These are phyloP conservation scores for Xylaria bambusicola DNA, from an alignment of 495 filamentous ascomycete genomes.

Conservation along the genomic window DNA sequence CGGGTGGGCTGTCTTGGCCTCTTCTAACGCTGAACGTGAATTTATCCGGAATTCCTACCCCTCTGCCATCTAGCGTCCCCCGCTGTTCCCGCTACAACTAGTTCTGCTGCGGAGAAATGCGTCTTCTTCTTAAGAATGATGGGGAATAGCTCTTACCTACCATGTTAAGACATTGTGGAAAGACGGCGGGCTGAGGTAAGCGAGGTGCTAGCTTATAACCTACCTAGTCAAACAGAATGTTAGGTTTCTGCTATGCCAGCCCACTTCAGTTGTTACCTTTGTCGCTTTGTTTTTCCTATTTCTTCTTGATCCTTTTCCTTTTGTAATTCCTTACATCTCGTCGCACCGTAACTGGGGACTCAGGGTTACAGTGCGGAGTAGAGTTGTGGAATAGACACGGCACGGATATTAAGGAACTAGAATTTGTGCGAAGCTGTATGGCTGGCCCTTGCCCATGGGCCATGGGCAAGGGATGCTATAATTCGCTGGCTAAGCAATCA, in stretches of 20 bases:
- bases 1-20: constrained; percentile 5
- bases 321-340: neutral
- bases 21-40: neutral
- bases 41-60: constrained; percentile 12
- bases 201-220: too few species aligned
- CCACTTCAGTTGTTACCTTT: too few species aligned
- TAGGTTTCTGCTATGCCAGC: too few species aligned
- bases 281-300: too few species aligned
- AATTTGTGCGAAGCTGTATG: neutral
- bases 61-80: constrained; percentile 2
- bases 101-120: constrained; percentile 1
- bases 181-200: neutral
- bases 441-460: neutral
- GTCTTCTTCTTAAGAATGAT: neutral
- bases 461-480: neutral
- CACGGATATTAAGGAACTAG: constrained; percentile 16
- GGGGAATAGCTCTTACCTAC: too few species aligned
- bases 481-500: neutral
- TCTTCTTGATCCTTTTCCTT: neutral
- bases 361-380: constrained; percentile 17
- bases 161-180: too few species aligned
- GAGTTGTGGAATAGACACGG: constrained; percentile 17
- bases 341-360: neutral
- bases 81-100: neutral
- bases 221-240: too few species aligned